Evolutionary conservation across 2,329 filamentous ascomycete species (phyloP).

Genomic region (Akanthomyces uredinophilus): DNA sequence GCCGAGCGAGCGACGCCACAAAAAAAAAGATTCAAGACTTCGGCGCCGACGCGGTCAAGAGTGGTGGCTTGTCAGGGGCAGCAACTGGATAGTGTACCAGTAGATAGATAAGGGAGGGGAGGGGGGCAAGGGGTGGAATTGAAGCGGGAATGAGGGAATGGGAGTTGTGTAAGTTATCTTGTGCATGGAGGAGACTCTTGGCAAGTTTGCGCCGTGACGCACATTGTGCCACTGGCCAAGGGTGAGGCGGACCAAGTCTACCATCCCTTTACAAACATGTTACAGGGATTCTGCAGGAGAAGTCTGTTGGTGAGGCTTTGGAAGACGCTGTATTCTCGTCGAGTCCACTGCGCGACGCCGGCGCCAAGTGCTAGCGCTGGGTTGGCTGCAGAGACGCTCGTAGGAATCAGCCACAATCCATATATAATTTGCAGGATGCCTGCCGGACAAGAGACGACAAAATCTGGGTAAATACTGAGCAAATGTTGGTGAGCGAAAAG

Average conservation of each 20-base stretch:
- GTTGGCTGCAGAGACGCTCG: too few relatives aligned
- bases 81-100: neutral
- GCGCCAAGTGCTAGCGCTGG: too few relatives aligned
- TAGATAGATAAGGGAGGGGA: neutral
- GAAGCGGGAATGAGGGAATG: neutral
- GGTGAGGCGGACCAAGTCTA: neutral
- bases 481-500: too few relatives aligned
- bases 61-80: slow-evolving; percentile 3
- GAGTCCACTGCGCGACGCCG: too few relatives aligned
- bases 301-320: too few relatives aligned
- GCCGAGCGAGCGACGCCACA: slow-evolving; percentile 4
- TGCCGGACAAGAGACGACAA: neutral
- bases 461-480: neutral
- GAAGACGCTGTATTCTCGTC: too few relatives aligned
- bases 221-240: neutral
- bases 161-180: neutral
- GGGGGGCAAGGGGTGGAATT: neutral
- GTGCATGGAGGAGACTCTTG: neutral
- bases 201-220: slow-evolving; percentile 6
- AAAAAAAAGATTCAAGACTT: neutral
- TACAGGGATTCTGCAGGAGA: too few relatives aligned
- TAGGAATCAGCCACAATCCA: too few relatives aligned
- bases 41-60: slow-evolving; percentile 6
- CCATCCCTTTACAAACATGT: too few relatives aligned
- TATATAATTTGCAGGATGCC: too few relatives aligned